These are phyloP conservation scores for Lizanozyma gosingica DNA, from an alignment of 1,139 yeast genomes.

Conservation along the genomic window DNA sequence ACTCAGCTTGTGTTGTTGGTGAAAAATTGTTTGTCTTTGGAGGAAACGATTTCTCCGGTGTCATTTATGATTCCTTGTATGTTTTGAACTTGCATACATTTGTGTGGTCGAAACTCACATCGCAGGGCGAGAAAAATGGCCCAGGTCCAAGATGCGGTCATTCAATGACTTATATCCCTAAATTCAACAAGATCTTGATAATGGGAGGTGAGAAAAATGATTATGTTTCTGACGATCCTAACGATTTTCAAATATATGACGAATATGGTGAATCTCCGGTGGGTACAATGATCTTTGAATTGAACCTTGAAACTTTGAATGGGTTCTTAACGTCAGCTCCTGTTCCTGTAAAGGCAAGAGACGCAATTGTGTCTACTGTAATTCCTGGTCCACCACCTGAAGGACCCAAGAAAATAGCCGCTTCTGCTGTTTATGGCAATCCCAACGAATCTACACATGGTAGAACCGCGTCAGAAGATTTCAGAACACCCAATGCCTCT, in stretches of 20 bases:
- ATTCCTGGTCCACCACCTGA: background rate
- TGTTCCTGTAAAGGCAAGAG: conserved; percentile 3
- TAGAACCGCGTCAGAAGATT: conserved; percentile 36
- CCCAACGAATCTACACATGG: conserved; percentile 16
- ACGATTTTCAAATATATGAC: conserved; percentile 38
- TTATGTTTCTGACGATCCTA: conserved; percentile 30
- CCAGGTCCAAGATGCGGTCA: conserved; percentile 96
- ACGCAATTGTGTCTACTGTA: conserved; percentile 2
- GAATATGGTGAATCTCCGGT: conserved; percentile 35
- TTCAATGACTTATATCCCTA: conserved; percentile 64
- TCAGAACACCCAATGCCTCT: conserved; percentile 32
- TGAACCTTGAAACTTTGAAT: conserved; percentile 40
- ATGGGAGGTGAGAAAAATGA: conserved; percentile 91
- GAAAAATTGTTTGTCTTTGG: conserved; percentile 83
- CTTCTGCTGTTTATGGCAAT: conserved; percentile 7
- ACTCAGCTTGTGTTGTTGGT: conserved; percentile 72
- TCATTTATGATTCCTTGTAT: conserved; percentile 56
- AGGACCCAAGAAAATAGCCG: conserved; percentile 7
- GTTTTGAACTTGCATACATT: conserved; percentile 69
- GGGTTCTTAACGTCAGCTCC: conserved; percentile 16
- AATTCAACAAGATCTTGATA: conserved; percentile 60
- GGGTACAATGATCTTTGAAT: conserved; percentile 58
- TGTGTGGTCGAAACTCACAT: conserved; percentile 63
- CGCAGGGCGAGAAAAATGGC: conserved; percentile 26
- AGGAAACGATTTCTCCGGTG: conserved; percentile 76